Base-by-base conservation (phyloP, 148 eudicot species). In the Dianthus caryophyllus region DNA sequence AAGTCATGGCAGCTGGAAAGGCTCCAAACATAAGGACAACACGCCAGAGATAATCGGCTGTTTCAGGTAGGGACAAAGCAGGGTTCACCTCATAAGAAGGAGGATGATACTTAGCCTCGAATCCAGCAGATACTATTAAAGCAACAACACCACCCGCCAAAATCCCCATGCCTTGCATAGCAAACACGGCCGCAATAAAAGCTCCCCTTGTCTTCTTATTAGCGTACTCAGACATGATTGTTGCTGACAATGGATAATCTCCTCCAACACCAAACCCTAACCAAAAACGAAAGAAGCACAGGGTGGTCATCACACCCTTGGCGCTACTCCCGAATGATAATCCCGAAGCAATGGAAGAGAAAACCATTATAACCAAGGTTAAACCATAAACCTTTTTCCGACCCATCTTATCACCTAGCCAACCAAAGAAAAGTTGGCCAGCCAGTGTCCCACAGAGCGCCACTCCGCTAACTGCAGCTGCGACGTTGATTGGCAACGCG, bases 151-250 rank as follows among this genome's bases (percentile, higher is more conserved):
- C 95, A 5, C 85, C 78, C 0, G 79, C 69, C 27, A 88, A 48
- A 46, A 85, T 84, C 1, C 95, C 90, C 13, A 82, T 69, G 11
- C 95, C 88, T 54, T 88, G 94, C 95, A 88, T 88, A 5, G 95
- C 86, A 43, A 85, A 88, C 0, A 85, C 95, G 0, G 94, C 89
- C 0, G 89, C 89, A 6, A 88, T 85, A 20, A 88, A 88, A 0
- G 82, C 73, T 9, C 89, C 89, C 56, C 94, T 80, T 0, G 88
- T 87, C 77, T 78, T 86, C 61, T 84, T 86, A 41, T 86, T 86
- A 2, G 93, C 85, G n/a, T 87, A 87, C 69, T 88, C 94, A 0
- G 89, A 76, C 94, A 88, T 88, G 54, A 88, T 85, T 5, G 94
- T 88, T 49, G 94, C 89, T 0, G 89, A 88, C 9, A 88, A 79